These are phyloP conservation scores for Arthroderma sp. DNA, from an alignment of 2,329 filamentous ascomycete species.

Conservation along the genomic window DNA sequence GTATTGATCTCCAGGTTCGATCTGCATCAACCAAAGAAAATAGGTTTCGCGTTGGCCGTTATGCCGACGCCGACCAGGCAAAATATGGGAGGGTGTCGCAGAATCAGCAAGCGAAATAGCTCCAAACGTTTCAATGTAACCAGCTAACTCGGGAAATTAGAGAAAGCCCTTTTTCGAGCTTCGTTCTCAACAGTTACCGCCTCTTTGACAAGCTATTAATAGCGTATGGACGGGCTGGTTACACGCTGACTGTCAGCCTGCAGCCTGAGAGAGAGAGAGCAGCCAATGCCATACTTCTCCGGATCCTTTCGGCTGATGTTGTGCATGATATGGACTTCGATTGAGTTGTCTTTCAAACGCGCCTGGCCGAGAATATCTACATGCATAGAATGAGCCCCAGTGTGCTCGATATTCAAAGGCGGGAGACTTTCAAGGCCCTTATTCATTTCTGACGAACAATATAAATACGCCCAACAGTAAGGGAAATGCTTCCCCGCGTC, in stretches of 20 bases:
- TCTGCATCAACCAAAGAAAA: neutral
- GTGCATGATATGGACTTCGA: neutral
- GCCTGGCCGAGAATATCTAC: neutral
- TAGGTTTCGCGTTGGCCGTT: neutral
- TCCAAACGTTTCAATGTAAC: no score
- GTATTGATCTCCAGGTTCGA: neutral
- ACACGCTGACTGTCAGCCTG: neutral
- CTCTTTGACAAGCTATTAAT: neutral
- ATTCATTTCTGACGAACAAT: neutral
- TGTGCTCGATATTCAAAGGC: neutral
- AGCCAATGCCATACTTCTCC: neutral
- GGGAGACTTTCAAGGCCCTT: neutral
- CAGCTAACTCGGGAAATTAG: no score
- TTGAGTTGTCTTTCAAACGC: neutral
- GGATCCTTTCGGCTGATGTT: neutral
- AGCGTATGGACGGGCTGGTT: neutral
- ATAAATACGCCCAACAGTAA: no score
- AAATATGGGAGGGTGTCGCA: neutral
- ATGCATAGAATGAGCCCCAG: neutral
- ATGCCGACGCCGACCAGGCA: neutral
- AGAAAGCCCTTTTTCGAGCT: neutral
- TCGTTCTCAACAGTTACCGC: neutral
- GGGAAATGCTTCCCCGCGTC: neutral
- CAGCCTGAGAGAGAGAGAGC: neutral
- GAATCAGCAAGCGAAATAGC: no score